Evolutionary conservation across 2,329 filamentous ascomycete genomes (phyloP), one percentile per base, ranked within the genome.

Genomic region (Fusarium sp.): DNA sequence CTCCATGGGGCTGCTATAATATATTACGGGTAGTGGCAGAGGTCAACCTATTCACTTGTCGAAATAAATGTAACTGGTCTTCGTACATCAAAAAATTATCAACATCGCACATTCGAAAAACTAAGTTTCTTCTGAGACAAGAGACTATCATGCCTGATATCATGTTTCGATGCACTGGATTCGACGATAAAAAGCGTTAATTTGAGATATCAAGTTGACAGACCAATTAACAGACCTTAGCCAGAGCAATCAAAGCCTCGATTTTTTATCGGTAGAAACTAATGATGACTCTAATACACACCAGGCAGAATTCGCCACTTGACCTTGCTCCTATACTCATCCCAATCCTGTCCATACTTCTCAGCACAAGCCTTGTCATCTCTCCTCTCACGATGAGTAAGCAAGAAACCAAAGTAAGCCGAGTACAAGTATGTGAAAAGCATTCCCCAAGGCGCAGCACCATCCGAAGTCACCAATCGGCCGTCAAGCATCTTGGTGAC

Each of bases 331-430:
- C 91, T 93, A 78, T 97, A 98, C 79, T 89, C 87, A 57, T 93
- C 89, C 94, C 94, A 98, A 75, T 97, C 93, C 67, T 89, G 89
- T 6, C 94, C 94, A 76, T 97, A 97, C 84, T 97, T 97, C 73
- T 87, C 87, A 57, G 86, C 84, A 77, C 94, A 98, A 81, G 96
- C 96, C 76, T 92, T 91, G 72, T 97, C 94, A 70, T 97, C 94
- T 59, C 94, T 86, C 54, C 89, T 83, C 80, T 97, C 93, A 15
- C 94, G 91, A 77, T 97, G 94, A 55, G 97, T 84, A 15, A 97
- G 84, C 69, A 98, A 79, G 13, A 96, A 83, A 1, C 89, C 94
- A 80, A 97, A 97, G 82, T 97, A 98, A 7, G 96, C 75, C 62
- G 97, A 86, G 81, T 96, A 97, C 77, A 97, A 97, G 82, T 97